Percentiles rank a stretch among this genome's conserved stretches.
phyloP scores from a whole-genome alignment of 352 stramenopile genomes.

The Lagenidium sp. region DNA sequence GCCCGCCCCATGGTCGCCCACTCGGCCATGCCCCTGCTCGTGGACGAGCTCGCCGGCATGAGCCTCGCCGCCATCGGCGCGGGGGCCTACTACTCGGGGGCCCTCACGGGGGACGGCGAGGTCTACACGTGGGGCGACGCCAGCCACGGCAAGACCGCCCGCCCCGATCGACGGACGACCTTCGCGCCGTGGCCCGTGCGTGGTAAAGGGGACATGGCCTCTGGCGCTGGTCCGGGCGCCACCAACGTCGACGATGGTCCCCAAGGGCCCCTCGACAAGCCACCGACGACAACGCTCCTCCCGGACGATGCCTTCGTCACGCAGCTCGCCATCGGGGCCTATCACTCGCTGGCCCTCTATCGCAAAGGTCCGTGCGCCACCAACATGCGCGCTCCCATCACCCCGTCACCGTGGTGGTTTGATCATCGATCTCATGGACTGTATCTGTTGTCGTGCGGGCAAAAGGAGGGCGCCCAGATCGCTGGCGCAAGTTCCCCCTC shows the following conservation, averaged over 20 bases:
- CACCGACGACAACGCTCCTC: constrained; percentile 6
- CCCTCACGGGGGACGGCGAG: constrained; percentile 45
- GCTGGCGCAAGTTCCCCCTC: constrained; percentile 58
- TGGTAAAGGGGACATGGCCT: neutral
- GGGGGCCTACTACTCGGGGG: constrained; percentile 41
- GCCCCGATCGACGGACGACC: constrained; percentile 28
- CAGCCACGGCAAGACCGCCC: constrained; percentile 31
- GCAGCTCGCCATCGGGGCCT: constrained; percentile 41
- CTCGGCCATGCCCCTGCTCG: constrained; percentile 44
- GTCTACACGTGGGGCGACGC: constrained; percentile 66
- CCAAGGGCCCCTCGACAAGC: neutral
- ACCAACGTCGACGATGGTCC: no score
- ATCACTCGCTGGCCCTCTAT: constrained; percentile 52
- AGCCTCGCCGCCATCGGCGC: constrained; percentile 28
- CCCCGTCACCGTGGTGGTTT: neutral
- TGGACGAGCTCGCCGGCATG: constrained; percentile 37
- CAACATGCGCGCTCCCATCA: neutral
- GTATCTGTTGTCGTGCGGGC: no score
- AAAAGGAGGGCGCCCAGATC: no score
- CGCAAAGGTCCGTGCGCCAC: constrained; percentile 19
- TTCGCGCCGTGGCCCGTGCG: constrained; percentile 59
- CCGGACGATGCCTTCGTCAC: constrained; percentile 24
- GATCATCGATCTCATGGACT: constrained; percentile 11
- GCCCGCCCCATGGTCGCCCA: constrained; percentile 16
- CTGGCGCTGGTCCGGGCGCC: neutral